Evolutionary conservation across 2,329 filamentous ascomycete species (phyloP).

Genomic region (Trichoderma hamatum): DNA sequence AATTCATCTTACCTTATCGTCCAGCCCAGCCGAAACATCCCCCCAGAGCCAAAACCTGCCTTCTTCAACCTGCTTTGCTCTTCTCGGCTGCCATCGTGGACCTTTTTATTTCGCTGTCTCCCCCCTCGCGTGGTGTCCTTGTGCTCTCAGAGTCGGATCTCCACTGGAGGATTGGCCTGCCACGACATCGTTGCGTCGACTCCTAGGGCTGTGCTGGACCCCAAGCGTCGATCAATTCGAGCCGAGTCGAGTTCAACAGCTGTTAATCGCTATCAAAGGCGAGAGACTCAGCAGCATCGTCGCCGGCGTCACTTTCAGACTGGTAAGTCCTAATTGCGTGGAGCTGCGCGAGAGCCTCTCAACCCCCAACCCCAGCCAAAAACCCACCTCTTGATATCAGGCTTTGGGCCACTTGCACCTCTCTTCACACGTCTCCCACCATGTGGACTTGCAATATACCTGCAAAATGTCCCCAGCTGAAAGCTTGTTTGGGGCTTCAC

Average conservation of each 20-base stretch:
- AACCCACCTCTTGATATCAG: neutral
- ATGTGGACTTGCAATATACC: neutral
- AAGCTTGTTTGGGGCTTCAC: slow-evolving; percentile 12
- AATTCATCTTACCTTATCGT: slow-evolving; percentile 19
- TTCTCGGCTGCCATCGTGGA: slow-evolving; percentile 22
- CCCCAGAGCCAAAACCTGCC: slow-evolving; percentile 14
- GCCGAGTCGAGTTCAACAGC: neutral
- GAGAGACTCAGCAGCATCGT: neutral
- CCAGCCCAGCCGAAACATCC: slow-evolving; percentile 12
- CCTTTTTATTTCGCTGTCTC: slow-evolving; percentile 1
- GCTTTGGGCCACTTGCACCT: neutral
- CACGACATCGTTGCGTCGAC: neutral
- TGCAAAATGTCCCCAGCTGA: neutral
- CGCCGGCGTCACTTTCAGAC: neutral
- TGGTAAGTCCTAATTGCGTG: neutral
- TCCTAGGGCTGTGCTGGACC: slow-evolving; percentile 8
- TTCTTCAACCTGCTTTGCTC: slow-evolving; percentile 22
- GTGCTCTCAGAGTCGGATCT: slow-evolving; percentile 19
- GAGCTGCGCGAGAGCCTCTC: neutral
- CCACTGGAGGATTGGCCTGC: slow-evolving; percentile 9
- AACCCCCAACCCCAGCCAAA: neutral
- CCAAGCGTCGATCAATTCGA: neutral
- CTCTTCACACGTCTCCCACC: neutral
- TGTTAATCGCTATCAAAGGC: neutral
- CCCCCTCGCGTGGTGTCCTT: slow-evolving; percentile 21